Evolutionary conservation across 768 basidiomycete genomes (phyloP).

Genomic region (Boletus subcaerulescens): DNA sequence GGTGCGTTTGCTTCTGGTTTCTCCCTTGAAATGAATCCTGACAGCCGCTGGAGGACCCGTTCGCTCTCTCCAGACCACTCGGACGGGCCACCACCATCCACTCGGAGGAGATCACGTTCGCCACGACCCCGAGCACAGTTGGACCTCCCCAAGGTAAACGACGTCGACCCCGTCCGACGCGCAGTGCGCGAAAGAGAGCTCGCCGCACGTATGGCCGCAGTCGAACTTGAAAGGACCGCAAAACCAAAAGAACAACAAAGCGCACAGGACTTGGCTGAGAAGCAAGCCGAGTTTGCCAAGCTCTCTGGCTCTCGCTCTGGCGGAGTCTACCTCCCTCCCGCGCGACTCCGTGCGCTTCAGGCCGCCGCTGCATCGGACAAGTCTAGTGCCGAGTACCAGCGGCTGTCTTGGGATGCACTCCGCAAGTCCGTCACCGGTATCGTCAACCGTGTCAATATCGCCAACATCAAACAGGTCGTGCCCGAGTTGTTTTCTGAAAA

Average conservation of each 20-base stretch:
- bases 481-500: conserved; percentile 94
- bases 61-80: conserved; percentile 40
- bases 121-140: conserved; percentile 31
- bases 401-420: conserved; percentile 95
- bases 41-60: conserved; percentile 39
- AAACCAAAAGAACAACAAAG: conserved; percentile 49
- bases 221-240: conserved; percentile 59
- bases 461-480: conserved; percentile 92
- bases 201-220: conserved; percentile 64
- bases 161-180: conserved; percentile 74
- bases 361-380: conserved; percentile 81
- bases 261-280: conserved; percentile 53
- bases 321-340: conserved; percentile 96
- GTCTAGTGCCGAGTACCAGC: conserved; percentile 83
- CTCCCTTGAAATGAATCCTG: neutral
- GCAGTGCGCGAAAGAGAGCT: conserved; percentile 79
- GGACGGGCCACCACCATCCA: conserved; percentile 38
- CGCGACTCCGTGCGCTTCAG: conserved; percentile 86
- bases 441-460: conserved; percentile 96
- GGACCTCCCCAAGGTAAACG: conserved; percentile 51
- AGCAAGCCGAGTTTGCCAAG: conserved; percentile 87
- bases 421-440: conserved; percentile 98
- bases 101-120: conserved; percentile 43
- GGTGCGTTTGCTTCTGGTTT: conserved; percentile 18
- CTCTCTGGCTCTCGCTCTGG: conserved; percentile 79